Conservation (phyloP, 2,329 filamentous ascomycete species). For the Colletotrichum sojae region DNA sequence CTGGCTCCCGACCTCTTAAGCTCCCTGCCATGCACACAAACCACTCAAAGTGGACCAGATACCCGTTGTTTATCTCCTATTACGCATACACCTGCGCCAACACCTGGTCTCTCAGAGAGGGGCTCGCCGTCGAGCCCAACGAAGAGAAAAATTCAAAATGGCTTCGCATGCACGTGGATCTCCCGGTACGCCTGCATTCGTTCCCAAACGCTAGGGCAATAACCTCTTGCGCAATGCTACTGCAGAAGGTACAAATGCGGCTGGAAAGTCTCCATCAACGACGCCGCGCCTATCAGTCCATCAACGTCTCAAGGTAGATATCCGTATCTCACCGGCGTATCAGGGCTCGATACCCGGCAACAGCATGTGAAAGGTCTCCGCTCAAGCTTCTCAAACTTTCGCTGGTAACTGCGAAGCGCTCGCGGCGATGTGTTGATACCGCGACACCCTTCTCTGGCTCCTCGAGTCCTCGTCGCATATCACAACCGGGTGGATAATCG, state of each 20-base stretch:
- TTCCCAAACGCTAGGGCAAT: constrained; percentile 14
- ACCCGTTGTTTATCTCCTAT: constrained; percentile 24
- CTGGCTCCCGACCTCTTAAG: constrained; percentile 26
- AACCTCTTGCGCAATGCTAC: constrained; percentile 11
- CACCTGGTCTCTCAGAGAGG: constrained; percentile 14
- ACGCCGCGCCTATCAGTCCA: constrained; percentile 18
- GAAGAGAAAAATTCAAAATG: constrained; percentile 27
- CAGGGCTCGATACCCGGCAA: neutral
- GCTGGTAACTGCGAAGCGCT: neutral
- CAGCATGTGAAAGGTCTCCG: constrained; percentile 34
- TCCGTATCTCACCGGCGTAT: too few species aligned
- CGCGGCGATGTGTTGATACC: neutral
- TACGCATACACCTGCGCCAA: constrained; percentile 6
- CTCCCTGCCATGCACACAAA: constrained; percentile 30
- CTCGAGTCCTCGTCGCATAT: constrained; percentile 22
- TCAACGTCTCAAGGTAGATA: neutral
- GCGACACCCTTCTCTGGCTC: constrained; percentile 17
- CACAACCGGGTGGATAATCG: constrained; percentile 17
- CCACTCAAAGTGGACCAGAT: constrained; percentile 32
- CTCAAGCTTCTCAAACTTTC: constrained; percentile 4
- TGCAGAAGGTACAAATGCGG: constrained; percentile 22
- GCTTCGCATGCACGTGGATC: constrained; percentile 33
- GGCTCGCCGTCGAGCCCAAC: constrained; percentile 1
- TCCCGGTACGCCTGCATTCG: constrained; percentile 30
- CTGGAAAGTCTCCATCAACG: constrained; percentile 24